A percentile compares a stretch with the other conserved stretches of the same genome.
Evolutionary conservation across 2,329 filamentous ascomycete genomes (phyloP).

Genomic region (Tolypocladium cylindrosporum): DNA sequence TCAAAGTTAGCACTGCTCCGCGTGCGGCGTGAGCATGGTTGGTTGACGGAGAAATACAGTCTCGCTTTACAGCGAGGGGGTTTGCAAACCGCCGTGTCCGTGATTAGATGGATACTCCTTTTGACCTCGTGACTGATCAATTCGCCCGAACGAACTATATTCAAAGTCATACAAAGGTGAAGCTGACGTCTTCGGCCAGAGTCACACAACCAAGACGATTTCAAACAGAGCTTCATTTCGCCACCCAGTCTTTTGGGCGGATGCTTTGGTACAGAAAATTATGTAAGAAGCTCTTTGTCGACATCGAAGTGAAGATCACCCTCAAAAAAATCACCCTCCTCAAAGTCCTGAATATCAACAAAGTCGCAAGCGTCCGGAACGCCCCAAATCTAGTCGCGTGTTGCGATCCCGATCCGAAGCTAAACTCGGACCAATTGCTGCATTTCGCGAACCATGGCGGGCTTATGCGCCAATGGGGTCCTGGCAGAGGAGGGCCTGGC

Average conservation of each 20-base stretch:
- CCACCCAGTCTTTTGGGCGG: background rate
- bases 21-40: too few relatives aligned
- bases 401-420: background rate
- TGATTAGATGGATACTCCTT: too few relatives aligned
- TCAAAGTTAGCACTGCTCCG: too few relatives aligned
- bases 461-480: background rate
- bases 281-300: background rate
- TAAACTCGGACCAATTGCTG: background rate
- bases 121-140: background rate
- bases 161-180: background rate
- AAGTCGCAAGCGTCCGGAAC: background rate
- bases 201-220: background rate
- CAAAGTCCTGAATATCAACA: background rate
- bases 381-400: background rate
- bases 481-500: background rate
- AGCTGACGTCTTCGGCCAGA: background rate
- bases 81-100: too few relatives aligned
- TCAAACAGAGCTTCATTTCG: background rate
- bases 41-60: too few relatives aligned
- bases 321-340: background rate
- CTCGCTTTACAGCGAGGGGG: too few relatives aligned
- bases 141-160: background rate
- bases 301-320: background rate
- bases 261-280: background rate
- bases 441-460: background rate